Evolutionary conservation across 2,329 filamentous ascomycete species (phyloP).

Genomic region (Aschersonia sp.): DNA sequence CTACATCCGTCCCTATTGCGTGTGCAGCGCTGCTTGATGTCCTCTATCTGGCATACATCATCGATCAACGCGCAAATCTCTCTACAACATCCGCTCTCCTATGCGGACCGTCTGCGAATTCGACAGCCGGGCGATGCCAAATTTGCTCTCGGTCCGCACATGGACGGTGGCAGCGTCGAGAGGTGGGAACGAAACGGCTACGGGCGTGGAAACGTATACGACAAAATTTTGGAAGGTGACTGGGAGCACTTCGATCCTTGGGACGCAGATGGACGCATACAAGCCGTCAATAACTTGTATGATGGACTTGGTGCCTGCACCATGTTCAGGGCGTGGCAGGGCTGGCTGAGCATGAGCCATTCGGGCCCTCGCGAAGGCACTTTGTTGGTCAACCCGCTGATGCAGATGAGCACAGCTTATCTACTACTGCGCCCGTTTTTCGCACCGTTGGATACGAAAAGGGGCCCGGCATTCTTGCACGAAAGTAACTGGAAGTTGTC

Average conservation of each 20-base stretch:
- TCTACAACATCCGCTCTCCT: slow-evolving; percentile 42
- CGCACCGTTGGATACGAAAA: slow-evolving; percentile 24
- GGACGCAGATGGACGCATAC: slow-evolving; percentile 57
- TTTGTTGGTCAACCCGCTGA: slow-evolving; percentile 65
- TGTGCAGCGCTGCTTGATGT: slow-evolving; percentile 48
- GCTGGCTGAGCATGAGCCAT: slow-evolving; percentile 71
- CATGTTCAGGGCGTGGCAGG: slow-evolving; percentile 82
- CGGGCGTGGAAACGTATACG: slow-evolving; percentile 53
- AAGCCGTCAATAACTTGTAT: slow-evolving; percentile 61
- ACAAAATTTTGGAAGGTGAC: slow-evolving; percentile 53
- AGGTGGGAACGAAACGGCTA: slow-evolving; percentile 62
- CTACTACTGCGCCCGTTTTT: slow-evolving; percentile 78
- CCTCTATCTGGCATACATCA: slow-evolving; percentile 42
- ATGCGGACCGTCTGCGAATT: slow-evolving; percentile 61
- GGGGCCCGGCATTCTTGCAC: slow-evolving; percentile 25
- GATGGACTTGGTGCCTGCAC: slow-evolving; percentile 68
- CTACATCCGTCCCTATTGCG: slow-evolving; percentile 48
- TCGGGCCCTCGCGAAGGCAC: slow-evolving; percentile 65
- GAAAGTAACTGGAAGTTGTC: slow-evolving; percentile 46
- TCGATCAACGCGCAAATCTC: slow-evolving; percentile 33
- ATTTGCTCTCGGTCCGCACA: slow-evolving; percentile 60
- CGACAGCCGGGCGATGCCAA: slow-evolving; percentile 54
- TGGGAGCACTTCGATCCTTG: slow-evolving; percentile 80
- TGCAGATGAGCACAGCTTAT: slow-evolving; percentile 65
- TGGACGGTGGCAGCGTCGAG: slow-evolving; percentile 62